phyloP scores from a whole-genome alignment of 108 stramenopile species.

The Epithemia pelagica region DNA sequence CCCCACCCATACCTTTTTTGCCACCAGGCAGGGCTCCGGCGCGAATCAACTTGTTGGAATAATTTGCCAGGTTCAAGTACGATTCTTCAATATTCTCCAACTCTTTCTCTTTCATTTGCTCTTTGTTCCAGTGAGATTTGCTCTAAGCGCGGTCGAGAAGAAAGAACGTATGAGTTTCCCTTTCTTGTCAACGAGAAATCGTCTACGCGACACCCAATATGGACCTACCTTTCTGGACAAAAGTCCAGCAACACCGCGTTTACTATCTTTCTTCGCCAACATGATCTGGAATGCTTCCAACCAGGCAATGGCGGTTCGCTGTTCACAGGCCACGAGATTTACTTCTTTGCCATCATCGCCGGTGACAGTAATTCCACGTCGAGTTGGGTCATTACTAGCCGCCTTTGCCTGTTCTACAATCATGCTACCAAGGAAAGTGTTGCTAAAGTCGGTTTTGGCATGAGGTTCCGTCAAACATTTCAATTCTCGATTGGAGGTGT shows the following conservation, averaged over 20 bases:
- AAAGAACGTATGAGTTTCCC: too few species aligned
- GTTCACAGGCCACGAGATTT: slow-evolving; percentile 74
- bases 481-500: slow-evolving; percentile 59
- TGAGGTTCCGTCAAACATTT: slow-evolving; percentile 48
- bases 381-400: slow-evolving; percentile 28
- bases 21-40: slow-evolving; percentile 46
- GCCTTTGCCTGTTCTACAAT: slow-evolving; percentile 48
- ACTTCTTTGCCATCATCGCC: slow-evolving; percentile 34
- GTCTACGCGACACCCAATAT: not conserved
- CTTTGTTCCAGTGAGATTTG: slow-evolving; percentile 29
- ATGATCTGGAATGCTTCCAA: slow-evolving; percentile 76
- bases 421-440: slow-evolving; percentile 34
- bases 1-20: slow-evolving; percentile 19
- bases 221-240: not conserved
- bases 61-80: slow-evolving; percentile 72
- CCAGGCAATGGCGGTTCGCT: slow-evolving; percentile 79
- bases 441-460: slow-evolving; percentile 41
- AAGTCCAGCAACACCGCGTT: not conserved
- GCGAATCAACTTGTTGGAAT: slow-evolving; percentile 78
- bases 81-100: slow-evolving; percentile 68
- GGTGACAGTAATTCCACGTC: slow-evolving; percentile 47
- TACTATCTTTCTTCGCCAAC: slow-evolving; percentile 32
- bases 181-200: not conserved
- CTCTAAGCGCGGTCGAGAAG: too few species aligned
- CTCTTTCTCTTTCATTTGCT: slow-evolving; percentile 41